phyloP scores from a whole-genome alignment of 2,329 filamentous ascomycete species.

The Ophiostoma quercus region DNA sequence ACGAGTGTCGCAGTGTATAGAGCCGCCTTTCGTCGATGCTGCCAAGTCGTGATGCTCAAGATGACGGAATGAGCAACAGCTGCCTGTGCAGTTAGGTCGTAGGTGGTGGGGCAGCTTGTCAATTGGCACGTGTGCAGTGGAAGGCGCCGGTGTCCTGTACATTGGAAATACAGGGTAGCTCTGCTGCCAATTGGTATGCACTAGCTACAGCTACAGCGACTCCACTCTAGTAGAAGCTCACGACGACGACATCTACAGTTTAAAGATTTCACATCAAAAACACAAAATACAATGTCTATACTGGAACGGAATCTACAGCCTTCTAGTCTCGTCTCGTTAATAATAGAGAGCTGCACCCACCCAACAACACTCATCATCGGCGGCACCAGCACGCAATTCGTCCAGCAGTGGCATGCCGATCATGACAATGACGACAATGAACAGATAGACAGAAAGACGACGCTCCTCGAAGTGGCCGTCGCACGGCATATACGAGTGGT shows the following conservation, averaged over 20 bases:
- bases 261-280: no score
- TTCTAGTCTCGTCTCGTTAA: constrained; percentile 58
- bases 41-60: not conserved
- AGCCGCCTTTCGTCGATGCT: not conserved
- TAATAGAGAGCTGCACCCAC: constrained; percentile 52
- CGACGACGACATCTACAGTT: not conserved
- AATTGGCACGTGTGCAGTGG: constrained; percentile 10
- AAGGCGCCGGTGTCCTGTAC: not conserved
- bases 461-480: constrained; percentile 63
- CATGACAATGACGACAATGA: constrained; percentile 21
- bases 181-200: not conserved
- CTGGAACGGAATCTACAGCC: constrained; percentile 51
- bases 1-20: no score
- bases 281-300: constrained; percentile 31
- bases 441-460: constrained; percentile 49
- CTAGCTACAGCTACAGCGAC: not conserved
- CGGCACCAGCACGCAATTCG: constrained; percentile 58
- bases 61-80: not conserved
- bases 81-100: not conserved
- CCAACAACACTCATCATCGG: constrained; percentile 69
- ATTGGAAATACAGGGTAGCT: not conserved
- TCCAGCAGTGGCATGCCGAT: constrained; percentile 47
- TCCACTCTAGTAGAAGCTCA: not conserved
- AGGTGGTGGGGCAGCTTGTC: constrained; percentile 1
- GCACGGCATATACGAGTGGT: constrained; percentile 63